phyloP scores from a whole-genome alignment of 2,329 filamentous ascomycete genomes.

The Incumbomyces delicatus region DNA sequence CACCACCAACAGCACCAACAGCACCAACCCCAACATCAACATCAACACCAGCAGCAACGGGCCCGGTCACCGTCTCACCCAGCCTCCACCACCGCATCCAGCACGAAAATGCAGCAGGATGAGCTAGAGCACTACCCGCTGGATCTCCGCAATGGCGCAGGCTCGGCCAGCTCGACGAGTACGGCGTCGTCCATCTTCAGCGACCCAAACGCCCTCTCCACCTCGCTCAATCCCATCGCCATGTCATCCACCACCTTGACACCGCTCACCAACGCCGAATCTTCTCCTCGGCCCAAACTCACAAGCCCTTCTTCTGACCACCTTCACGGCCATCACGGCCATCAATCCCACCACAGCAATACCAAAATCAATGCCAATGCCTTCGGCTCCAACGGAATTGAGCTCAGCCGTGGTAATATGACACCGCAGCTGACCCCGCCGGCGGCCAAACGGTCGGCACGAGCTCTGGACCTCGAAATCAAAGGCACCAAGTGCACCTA shows the following conservation, averaged over 20 bases:
- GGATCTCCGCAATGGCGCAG: slow-evolving; percentile 60
- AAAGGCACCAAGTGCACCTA: slow-evolving; percentile 52
- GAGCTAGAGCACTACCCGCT: slow-evolving; percentile 35
- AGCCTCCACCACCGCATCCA: background rate
- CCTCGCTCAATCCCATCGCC: slow-evolving; percentile 48
- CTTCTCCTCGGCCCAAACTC: slow-evolving; percentile 49
- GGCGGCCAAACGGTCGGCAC: slow-evolving; percentile 40
- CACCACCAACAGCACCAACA: background rate
- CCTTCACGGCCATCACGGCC: background rate
- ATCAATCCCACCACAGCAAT: no score
- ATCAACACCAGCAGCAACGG: background rate
- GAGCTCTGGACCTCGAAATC: slow-evolving; percentile 41
- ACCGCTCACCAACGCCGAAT: slow-evolving; percentile 57
- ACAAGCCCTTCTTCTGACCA: slow-evolving; percentile 40
- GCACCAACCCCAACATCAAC: background rate
- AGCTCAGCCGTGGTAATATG: slow-evolving; percentile 19
- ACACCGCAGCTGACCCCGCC: slow-evolving; percentile 36
- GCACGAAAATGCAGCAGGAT: slow-evolving; percentile 18
- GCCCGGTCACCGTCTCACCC: slow-evolving; percentile 7
- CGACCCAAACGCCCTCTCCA: slow-evolving; percentile 39
- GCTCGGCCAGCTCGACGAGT: slow-evolving; percentile 64
- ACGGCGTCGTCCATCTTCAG: slow-evolving; percentile 64
- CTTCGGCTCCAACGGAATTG: slow-evolving; percentile 23
- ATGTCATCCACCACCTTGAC: slow-evolving; percentile 47
- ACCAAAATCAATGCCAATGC: slow-evolving; percentile 16